Evolutionary conservation across 345 rosid species (phyloP).

Genomic region (Syzygium oleosum): DNA sequence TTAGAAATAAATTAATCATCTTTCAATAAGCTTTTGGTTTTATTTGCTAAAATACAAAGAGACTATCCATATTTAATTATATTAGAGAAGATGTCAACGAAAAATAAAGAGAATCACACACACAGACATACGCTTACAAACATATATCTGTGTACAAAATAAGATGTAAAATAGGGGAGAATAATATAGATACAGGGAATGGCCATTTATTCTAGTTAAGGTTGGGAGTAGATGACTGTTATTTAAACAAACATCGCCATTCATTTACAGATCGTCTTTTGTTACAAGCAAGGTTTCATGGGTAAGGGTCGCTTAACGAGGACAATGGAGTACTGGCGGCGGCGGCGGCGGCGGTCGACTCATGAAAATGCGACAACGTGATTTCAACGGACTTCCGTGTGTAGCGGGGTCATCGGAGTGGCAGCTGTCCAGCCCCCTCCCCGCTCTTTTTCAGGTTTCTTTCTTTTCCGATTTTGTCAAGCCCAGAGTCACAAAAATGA

Average conservation of each 20-base stretch:
- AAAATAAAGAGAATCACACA: not conserved
- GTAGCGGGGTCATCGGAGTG: not conserved
- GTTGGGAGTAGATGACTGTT: not conserved
- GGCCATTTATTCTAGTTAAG: not conserved
- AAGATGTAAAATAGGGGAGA: not conserved
- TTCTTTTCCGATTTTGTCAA: not conserved
- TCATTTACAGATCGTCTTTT: not conserved
- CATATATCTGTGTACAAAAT: not conserved
- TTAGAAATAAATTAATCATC: not conserved
- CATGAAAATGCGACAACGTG: not conserved
- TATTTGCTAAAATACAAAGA: not conserved
- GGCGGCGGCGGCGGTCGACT: not conserved
- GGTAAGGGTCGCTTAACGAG: not conserved
- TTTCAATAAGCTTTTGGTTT: not conserved
- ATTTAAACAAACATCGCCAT: not conserved
- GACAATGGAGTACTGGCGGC: not conserved
- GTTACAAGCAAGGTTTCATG: not conserved
- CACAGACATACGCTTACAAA: fast-evolving
- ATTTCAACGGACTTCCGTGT: not conserved
- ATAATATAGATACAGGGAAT: not conserved
- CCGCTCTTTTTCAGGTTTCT: not conserved
- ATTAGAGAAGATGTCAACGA: not conserved
- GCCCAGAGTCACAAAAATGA: not conserved
- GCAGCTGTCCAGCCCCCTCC: not conserved
- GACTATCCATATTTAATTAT: not conserved